Percentiles rank a stretch among this genome's conserved stretches.
phyloP scores from a whole-genome alignment of 306 rosid genomes.

The Begonia peltatifolia region DNA sequence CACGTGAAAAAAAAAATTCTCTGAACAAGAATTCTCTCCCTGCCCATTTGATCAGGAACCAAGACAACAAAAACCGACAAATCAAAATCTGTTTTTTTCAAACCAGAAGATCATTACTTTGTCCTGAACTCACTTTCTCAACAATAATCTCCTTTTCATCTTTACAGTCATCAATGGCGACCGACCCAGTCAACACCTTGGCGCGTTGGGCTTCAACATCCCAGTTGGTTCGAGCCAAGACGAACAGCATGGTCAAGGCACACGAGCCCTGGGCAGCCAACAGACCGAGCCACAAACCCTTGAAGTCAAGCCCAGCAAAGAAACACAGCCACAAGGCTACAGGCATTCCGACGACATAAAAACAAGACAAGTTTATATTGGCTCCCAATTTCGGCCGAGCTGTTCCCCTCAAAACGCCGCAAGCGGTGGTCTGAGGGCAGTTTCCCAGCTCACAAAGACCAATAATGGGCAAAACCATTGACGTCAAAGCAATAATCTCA shows the following conservation, averaged over 20 bases:
- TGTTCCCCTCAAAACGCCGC: conserved; percentile 83
- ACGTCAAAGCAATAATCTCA: conserved; percentile 52
- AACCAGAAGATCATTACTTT: background rate
- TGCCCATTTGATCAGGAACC: too few relatives aligned
- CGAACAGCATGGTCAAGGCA: conserved; percentile 51
- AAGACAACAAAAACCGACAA: too few relatives aligned
- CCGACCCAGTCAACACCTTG: conserved; percentile 36
- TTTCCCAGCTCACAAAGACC: conserved; percentile 88
- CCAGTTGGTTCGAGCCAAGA: conserved; percentile 65
- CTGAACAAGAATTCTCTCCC: too few relatives aligned
- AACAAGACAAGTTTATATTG: conserved; percentile 63
- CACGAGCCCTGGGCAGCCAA: conserved; percentile 74
- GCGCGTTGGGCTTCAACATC: conserved; percentile 50
- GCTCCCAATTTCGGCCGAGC: conserved; percentile 86
- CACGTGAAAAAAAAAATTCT: too few relatives aligned
- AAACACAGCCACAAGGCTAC: conserved; percentile 62
- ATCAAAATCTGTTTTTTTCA: background rate
- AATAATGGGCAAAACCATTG: conserved; percentile 57
- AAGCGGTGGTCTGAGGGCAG: conserved; percentile 80
- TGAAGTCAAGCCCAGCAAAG: conserved; percentile 53
- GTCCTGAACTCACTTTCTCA: too few relatives aligned
- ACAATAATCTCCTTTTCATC: too few relatives aligned
- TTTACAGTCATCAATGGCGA: conserved; percentile 7
- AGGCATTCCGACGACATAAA: conserved; percentile 86
- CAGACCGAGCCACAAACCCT: conserved; percentile 78